Conservation (phyloP, 345 rosid genomes). For the Citrus sp. region DNA sequence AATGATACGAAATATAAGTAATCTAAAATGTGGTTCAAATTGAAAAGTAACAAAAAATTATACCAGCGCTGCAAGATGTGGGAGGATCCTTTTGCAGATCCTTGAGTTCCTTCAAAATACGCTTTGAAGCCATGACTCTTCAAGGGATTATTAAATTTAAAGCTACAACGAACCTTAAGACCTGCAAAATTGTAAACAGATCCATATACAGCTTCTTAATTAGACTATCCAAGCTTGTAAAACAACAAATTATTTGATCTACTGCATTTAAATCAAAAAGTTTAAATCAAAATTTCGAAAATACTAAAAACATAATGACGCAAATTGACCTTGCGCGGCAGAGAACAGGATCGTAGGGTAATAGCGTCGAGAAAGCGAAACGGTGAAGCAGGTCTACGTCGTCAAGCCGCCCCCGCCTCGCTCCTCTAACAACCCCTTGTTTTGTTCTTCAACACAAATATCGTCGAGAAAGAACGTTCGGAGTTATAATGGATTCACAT, state of each 20-base stretch:
- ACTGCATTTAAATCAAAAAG: too few relatives aligned
- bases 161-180: background rate
- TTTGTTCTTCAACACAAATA: too few relatives aligned
- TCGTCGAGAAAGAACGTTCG: too few relatives aligned
- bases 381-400: too few relatives aligned
- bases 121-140: slow-evolving; percentile 40
- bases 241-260: background rate
- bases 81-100: slow-evolving; percentile 48
- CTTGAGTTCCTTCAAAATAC: slow-evolving; percentile 47
- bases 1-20: background rate
- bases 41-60: background rate
- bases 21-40: background rate
- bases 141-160: background rate
- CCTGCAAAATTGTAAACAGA: background rate
- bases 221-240: background rate
- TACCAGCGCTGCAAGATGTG: slow-evolving; percentile 48
- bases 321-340: too few relatives aligned
- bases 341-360: too few relatives aligned
- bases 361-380: too few relatives aligned
- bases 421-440: too few relatives aligned
- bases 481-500: too few relatives aligned
- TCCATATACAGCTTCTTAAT: background rate
- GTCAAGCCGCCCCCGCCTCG: too few relatives aligned
- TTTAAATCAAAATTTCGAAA: background rate
- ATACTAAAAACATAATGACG: too few relatives aligned